Evolutionary conservation across 2,329 filamentous ascomycete genomes (phyloP).

Genomic region (Fusarium sp.): DNA sequence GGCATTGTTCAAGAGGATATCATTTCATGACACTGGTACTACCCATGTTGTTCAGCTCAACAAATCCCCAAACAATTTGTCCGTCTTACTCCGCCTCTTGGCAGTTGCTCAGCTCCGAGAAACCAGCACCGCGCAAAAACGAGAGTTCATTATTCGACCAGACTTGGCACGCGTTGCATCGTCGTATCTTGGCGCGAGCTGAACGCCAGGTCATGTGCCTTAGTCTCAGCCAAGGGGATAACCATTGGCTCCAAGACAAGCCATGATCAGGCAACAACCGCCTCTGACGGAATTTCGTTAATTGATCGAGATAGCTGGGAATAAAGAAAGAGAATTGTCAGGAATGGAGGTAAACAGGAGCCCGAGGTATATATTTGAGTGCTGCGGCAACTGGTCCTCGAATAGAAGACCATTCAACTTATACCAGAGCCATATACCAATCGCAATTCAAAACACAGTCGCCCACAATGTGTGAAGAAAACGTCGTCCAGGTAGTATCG

Average conservation of each 20-base stretch:
- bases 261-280: slow-evolving; percentile 36
- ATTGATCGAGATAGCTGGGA: neutral
- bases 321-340: neutral
- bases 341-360: neutral
- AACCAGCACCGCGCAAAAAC: neutral
- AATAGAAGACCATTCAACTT: neutral
- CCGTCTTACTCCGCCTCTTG: neutral
- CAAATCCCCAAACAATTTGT: neutral
- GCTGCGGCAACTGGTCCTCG: neutral
- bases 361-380: slow-evolving; percentile 28
- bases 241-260: slow-evolving; percentile 30
- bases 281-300: slow-evolving; percentile 13
- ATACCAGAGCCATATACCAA: neutral
- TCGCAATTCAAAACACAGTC: neutral
- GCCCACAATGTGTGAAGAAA: slow-evolving; percentile 12
- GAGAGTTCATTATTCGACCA: slow-evolving; percentile 15
- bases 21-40: neutral
- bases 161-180: slow-evolving; percentile 25
- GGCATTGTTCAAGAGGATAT: neutral
- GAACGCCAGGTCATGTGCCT: slow-evolving; percentile 41
- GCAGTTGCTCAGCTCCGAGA: neutral
- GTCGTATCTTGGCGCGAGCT: slow-evolving; percentile 21
- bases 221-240: neutral
- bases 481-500: slow-evolving; percentile 16
- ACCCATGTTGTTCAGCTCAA: neutral